These are phyloP conservation scores for Priceomyces carsonii DNA, from an alignment of 805 yeast genomes.

Conservation along the genomic window DNA sequence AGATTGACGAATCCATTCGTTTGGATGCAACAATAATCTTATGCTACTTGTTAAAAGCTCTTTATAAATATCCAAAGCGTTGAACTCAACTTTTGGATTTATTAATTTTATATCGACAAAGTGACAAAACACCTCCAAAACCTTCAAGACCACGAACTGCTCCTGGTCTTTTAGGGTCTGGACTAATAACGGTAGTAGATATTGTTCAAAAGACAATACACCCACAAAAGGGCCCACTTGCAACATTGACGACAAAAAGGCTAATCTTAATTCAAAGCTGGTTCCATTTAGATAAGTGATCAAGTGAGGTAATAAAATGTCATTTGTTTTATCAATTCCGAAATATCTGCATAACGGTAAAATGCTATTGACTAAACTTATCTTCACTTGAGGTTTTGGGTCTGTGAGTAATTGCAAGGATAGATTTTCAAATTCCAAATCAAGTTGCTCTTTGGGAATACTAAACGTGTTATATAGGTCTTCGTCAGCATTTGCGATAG, in stretches of 20 bases:
- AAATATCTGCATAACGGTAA: conserved; percentile 76
- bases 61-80: conserved; percentile 37
- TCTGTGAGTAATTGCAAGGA: conserved; percentile 72
- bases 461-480: conserved; percentile 15
- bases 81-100: conserved; percentile 36
- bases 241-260: conserved; percentile 70
- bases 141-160: conserved; percentile 74
- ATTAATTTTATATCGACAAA: conserved; percentile 34
- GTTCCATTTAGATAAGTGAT: conserved; percentile 89
- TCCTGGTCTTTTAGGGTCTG: conserved; percentile 86
- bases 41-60: conserved; percentile 38
- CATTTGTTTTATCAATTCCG: conserved; percentile 87
- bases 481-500: conserved; percentile 25
- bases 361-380: conserved; percentile 70
- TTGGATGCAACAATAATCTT: conserved; percentile 78
- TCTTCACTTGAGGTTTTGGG: conserved; percentile 60
- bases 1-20: conserved; percentile 78
- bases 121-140: conserved; percentile 45
- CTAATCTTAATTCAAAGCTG: conserved; percentile 62
- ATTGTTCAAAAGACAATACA: conserved; percentile 78
- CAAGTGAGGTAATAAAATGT: conserved; percentile 82
- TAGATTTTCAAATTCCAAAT: conserved; percentile 62
- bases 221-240: conserved; percentile 82
- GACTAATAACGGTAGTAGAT: conserved; percentile 77
- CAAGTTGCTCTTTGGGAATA: conserved; percentile 43